Evolutionary conservation across 345 rosid species (phyloP), one percentile per base, ranked within the genome.

Genomic region (Viola odorata): DNA sequence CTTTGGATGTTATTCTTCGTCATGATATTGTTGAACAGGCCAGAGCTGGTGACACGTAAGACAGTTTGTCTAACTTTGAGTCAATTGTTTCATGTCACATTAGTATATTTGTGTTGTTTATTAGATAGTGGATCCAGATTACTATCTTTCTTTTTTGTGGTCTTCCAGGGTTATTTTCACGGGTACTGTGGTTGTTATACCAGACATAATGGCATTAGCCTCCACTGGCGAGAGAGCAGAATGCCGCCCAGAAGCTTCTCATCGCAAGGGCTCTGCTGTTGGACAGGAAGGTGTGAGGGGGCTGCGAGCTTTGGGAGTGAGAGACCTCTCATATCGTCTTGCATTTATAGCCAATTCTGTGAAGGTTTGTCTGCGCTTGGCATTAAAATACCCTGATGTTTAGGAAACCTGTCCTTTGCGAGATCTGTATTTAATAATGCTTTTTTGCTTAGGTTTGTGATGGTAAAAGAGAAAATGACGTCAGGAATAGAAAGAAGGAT

Each of bases 11-110:
- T 70, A 83, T 94, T 61, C 85, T 94, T 61, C 96, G 97, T 13
- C 97, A 94, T 63, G 99, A 94, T 57, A 87, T 87, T 78, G 99
- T 94, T 10, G 97, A 94, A 77, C 91, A 88, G 76, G 97, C 97
- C 60, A 85, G 99, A 72, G 99, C 97, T 0, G 99, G 99, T 61
- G 97, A 94, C 64, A 86, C 91, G 98, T 92, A 81, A 80, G 87
- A 60, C 65, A 32, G 52, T 50, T 44, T 41, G 12, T 44, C 63
- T 16, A 16, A 3, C 41, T 53, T 45, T 38, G 15, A 60, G 55
- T 70, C 15, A 1, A 47, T 52, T 12, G 32, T 39, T 57, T 45
- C 32, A 8, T 3, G 37, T 23, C 13, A 9, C 8, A 12, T 32
- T 57, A 12, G 15, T 41, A 6, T 23, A 36, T 61, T 62, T 67